Evolutionary conservation across 2,329 filamentous ascomycete species (phyloP).

Genomic region (Diaporthe citriasiana): DNA sequence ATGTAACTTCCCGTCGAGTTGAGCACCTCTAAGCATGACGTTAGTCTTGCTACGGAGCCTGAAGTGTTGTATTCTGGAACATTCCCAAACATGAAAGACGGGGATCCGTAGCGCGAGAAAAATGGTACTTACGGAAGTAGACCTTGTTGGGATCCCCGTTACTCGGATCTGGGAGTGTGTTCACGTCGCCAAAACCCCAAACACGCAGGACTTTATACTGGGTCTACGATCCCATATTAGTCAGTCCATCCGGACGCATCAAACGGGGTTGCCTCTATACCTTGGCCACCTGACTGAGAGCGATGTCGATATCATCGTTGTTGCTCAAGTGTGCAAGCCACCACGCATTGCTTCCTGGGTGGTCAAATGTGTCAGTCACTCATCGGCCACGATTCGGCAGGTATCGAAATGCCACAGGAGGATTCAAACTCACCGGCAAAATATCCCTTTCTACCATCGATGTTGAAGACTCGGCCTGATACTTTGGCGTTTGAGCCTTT

Average conservation of each 20-base stretch:
- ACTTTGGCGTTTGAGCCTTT: conserved; percentile 34
- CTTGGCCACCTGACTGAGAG: conserved; percentile 41
- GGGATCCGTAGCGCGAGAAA: no score
- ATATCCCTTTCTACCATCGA: conserved; percentile 33
- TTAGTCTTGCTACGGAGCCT: no score
- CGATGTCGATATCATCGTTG: conserved; percentile 67
- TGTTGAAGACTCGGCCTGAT: conserved; percentile 36
- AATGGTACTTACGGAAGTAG: no score
- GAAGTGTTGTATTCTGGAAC: no score
- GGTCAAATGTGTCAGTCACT: no score
- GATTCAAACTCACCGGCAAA: conserved; percentile 32
- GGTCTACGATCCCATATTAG: conserved; percentile 55
- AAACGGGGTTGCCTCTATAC: neutral
- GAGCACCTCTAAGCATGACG: no score
- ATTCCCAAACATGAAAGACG: no score
- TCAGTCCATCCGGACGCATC: neutral
- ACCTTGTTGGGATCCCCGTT: conserved; percentile 51
- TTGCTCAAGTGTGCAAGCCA: conserved; percentile 55
- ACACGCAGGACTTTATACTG: conserved; percentile 71
- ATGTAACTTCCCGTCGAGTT: conserved; percentile 67
- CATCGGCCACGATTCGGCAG: neutral
- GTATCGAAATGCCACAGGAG: neutral
- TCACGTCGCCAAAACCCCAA: conserved; percentile 76
- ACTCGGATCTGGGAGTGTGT: conserved; percentile 49
- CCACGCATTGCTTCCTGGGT: conserved; percentile 39